Conservation (phyloP, 2,329 filamentous ascomycete species). For the Fusarium setosum region DNA sequence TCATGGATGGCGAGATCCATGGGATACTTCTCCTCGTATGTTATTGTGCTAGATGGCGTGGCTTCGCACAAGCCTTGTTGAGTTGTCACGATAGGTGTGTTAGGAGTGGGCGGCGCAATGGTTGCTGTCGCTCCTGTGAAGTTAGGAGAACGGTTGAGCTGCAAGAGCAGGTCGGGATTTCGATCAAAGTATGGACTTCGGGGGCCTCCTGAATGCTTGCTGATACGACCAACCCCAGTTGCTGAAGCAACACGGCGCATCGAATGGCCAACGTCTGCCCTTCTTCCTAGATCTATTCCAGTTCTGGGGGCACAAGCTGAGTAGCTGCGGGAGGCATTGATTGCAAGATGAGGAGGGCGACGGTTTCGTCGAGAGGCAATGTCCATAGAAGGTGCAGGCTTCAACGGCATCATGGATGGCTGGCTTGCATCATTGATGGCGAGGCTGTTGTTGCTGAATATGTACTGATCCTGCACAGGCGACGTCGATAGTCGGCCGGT, state of each 20-base stretch:
- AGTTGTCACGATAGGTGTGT: slow-evolving; percentile 57
- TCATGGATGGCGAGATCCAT: slow-evolving; percentile 51
- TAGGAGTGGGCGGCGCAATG: slow-evolving; percentile 61
- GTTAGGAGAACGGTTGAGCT: slow-evolving; percentile 56
- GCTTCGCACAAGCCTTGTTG: slow-evolving; percentile 54
- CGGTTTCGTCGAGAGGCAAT: slow-evolving; percentile 65
- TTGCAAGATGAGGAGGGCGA: slow-evolving; percentile 58
- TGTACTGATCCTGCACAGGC: slow-evolving; percentile 32
- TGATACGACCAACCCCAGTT: slow-evolving; percentile 53
- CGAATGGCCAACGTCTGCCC: slow-evolving; percentile 57
- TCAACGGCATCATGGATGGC: slow-evolving; percentile 48
- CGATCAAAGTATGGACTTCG: slow-evolving; percentile 56
- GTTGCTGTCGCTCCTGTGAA: slow-evolving; percentile 51
- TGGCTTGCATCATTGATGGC: slow-evolving; percentile 28
- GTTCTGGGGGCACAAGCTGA: slow-evolving; percentile 58
- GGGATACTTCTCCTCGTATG: slow-evolving; percentile 45
- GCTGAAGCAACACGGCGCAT: slow-evolving; percentile 67
- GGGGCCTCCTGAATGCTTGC: slow-evolving; percentile 46
- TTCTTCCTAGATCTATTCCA: slow-evolving; percentile 58
- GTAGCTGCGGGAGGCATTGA: slow-evolving; percentile 57
- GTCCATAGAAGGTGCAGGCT: slow-evolving; percentile 63
- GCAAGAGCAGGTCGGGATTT: slow-evolving; percentile 58
- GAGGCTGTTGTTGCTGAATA: slow-evolving; percentile 31
- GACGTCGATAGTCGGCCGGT: slow-evolving; percentile 24
- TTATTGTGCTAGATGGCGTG: slow-evolving; percentile 49